phyloP scores from a whole-genome alignment of 352 stramenopile species.

The Pythium biforme region DNA sequence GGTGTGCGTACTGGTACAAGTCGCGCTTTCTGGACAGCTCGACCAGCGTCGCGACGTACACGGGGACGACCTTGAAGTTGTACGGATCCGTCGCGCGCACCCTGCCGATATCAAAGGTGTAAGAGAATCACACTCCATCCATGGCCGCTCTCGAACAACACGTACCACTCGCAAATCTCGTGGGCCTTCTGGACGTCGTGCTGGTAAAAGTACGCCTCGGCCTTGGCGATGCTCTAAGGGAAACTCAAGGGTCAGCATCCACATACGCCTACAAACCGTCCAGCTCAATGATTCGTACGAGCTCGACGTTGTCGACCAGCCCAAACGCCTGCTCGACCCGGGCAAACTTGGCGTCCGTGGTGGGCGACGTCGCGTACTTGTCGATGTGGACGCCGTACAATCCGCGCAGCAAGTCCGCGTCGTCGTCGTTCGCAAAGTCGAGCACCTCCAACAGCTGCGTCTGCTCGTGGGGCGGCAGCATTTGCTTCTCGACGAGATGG shows the following conservation, averaged over 20 bases:
- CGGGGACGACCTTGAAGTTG: slow-evolving; percentile 75
- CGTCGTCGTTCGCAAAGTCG: slow-evolving; percentile 51
- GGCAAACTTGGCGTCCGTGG: slow-evolving; percentile 63
- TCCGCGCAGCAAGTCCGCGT: slow-evolving; percentile 55
- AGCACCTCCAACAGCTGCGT: slow-evolving; percentile 65
- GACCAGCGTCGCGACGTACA: slow-evolving; percentile 90
- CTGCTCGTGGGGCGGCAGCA: slow-evolving; percentile 71
- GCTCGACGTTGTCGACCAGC: slow-evolving; percentile 58
- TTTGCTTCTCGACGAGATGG: slow-evolving; percentile 84
- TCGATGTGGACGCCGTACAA: slow-evolving; percentile 70
- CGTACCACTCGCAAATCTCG: slow-evolving; percentile 73
- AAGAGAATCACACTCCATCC: no score
- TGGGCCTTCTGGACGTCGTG: slow-evolving; percentile 80
- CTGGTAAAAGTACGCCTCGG: slow-evolving; percentile 84
- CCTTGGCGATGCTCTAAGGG: slow-evolving; percentile 64
- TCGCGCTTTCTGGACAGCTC: slow-evolving; percentile 92
- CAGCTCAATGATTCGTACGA: slow-evolving; percentile 54
- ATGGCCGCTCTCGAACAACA: neutral
- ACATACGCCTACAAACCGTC: no score
- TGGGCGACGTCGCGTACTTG: slow-evolving; percentile 64
- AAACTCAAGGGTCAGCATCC: neutral
- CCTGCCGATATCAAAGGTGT: slow-evolving; percentile 37
- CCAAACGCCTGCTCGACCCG: slow-evolving; percentile 56
- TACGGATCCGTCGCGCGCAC: slow-evolving; percentile 75
- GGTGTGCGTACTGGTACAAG: slow-evolving; percentile 95